Evolutionary conservation across 73 alveolate species (phyloP).

Genomic region (Blepharisma japonicum): DNA sequence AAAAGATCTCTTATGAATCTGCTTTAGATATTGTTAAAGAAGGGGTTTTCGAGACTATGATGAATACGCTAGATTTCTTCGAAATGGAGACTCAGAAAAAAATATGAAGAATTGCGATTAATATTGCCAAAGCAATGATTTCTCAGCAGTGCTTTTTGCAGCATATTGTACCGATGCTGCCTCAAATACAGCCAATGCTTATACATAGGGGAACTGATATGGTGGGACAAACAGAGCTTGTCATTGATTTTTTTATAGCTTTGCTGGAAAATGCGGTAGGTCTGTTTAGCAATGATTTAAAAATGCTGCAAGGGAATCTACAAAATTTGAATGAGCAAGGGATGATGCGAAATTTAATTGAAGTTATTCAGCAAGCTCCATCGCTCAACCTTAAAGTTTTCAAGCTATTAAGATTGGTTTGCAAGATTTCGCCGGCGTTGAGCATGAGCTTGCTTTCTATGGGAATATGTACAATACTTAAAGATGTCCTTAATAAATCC

Average conservation of each 20-base stretch:
- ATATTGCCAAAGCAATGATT: constrained; percentile 11
- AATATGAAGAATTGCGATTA: constrained; percentile 3
- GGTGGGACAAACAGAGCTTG: not conserved
- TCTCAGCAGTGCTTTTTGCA: not conserved
- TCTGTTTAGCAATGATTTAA: not conserved
- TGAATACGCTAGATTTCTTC: constrained; percentile 17
- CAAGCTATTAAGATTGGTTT: not conserved
- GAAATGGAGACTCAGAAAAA: constrained; percentile 3
- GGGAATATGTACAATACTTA: too few species aligned
- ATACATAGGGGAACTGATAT: not conserved
- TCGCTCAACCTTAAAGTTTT: not conserved
- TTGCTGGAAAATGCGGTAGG: not conserved
- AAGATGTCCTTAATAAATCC: too few species aligned
- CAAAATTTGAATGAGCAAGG: too few species aligned
- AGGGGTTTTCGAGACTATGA: constrained; percentile 24
- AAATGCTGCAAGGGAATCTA: not conserved
- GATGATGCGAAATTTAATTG: not conserved
- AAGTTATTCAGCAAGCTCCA: not conserved
- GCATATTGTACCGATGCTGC: not conserved
- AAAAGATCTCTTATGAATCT: constrained; percentile 28
- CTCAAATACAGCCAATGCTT: not conserved
- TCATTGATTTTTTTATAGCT: constrained; percentile 1
- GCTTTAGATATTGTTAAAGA: constrained; percentile 20
- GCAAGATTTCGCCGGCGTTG: not conserved
- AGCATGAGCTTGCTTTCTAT: too few species aligned